Evolutionary conservation across 2,329 filamentous ascomycete genomes (phyloP).

Genomic region (Sphaerulina populicola): DNA sequence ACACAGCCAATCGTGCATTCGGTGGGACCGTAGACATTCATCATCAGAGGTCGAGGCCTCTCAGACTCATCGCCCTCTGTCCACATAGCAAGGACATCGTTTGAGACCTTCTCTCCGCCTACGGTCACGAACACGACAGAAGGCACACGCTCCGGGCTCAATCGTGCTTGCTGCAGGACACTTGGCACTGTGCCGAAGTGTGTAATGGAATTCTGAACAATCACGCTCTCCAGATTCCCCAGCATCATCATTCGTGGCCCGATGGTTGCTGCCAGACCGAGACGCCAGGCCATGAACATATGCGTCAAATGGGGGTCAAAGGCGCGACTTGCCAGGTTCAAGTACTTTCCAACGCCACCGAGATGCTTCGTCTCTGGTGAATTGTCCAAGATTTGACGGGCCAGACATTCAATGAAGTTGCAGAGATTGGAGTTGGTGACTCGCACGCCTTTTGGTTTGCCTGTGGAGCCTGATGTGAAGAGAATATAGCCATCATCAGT

Average conservation of each 20-base stretch:
- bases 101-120: slow-evolving; percentile 3
- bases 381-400: background rate
- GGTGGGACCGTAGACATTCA: slow-evolving; percentile 1
- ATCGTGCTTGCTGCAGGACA: slow-evolving; percentile 3
- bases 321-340: slow-evolving; percentile 1
- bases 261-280: slow-evolving; percentile 4
- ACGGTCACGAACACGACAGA: slow-evolving; percentile 1
- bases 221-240: background rate
- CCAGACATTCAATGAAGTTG: background rate
- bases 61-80: background rate
- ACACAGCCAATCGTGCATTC: background rate
- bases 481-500: background rate
- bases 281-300: slow-evolving; percentile 5
- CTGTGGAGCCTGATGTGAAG: slow-evolving; percentile 10
- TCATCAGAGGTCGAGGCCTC: background rate
- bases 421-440: slow-evolving; percentile 6
- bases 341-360: slow-evolving; percentile 1
- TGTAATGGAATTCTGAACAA: background rate
- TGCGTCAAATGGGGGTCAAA: slow-evolving; percentile 4
- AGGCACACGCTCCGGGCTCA: background rate
- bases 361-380: background rate
- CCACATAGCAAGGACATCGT: slow-evolving; percentile 4
- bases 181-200: slow-evolving; percentile 2
- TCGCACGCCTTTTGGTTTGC: slow-evolving; percentile 11
- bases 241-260: background rate